Conservation (phyloP, 2,329 filamentous ascomycete species). For the Talaromyces funiculosus region DNA sequence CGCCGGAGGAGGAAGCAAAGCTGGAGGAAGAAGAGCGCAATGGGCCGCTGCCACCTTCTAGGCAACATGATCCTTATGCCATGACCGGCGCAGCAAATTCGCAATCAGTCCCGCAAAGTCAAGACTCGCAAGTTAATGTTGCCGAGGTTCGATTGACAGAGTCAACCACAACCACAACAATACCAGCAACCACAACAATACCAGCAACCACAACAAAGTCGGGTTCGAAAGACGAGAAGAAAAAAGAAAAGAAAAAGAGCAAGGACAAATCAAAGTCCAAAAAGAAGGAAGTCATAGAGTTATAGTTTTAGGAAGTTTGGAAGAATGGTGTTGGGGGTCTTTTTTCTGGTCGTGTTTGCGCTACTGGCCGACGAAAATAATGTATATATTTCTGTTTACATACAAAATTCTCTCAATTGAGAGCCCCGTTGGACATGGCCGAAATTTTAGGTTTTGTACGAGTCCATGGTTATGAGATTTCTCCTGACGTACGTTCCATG, state of each 20-base stretch:
- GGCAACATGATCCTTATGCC: constrained; percentile 18
- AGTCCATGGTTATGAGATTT: too few species aligned
- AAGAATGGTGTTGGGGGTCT: not conserved
- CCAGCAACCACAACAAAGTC: constrained; percentile 13
- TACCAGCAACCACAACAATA: constrained; percentile 13
- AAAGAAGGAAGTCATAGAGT: not conserved
- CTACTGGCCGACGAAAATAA: not conserved
- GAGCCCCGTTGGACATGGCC: not conserved
- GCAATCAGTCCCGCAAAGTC: not conserved
- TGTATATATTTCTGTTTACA: not conserved
- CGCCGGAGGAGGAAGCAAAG: constrained; percentile 58
- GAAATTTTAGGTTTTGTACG: too few species aligned
- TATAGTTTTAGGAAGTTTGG: not conserved
- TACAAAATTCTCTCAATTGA: not conserved
- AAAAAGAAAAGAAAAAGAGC: constrained; percentile 12
- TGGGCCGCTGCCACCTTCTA: constrained; percentile 31
- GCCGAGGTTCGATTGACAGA: constrained; percentile 6
- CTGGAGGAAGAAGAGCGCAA: constrained; percentile 51
- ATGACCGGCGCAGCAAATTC: constrained; percentile 20
- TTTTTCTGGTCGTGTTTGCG: not conserved
- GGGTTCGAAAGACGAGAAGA: constrained; percentile 12
- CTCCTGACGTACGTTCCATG: too few species aligned
- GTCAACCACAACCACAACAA: constrained; percentile 1
- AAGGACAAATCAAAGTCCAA: constrained; percentile 19
- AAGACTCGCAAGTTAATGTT: constrained; percentile 1